These are phyloP conservation scores for Teunomyces cretensis DNA, from an alignment of 805 yeast species.

Conservation along the genomic window DNA sequence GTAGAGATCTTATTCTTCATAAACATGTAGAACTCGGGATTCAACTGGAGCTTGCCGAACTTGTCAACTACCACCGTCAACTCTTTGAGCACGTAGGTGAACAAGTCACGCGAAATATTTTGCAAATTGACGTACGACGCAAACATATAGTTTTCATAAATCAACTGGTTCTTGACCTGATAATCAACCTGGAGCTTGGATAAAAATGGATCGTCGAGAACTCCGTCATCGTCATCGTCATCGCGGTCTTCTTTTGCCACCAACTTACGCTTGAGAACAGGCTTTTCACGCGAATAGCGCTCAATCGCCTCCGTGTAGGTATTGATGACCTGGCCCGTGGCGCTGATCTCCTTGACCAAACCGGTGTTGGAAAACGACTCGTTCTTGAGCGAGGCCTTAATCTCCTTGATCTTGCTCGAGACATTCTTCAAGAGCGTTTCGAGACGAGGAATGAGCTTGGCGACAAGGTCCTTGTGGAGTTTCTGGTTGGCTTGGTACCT, in stretches of 20 bases:
- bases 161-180: conserved; percentile 40
- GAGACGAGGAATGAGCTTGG: conserved; percentile 36
- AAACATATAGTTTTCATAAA: conserved; percentile 41
- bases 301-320: conserved; percentile 33
- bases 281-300: conserved; percentile 37
- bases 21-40: conserved; percentile 23
- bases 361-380: conserved; percentile 41
- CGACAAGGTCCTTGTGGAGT: conserved; percentile 30
- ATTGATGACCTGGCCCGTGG: conserved; percentile 55
- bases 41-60: conserved; percentile 27
- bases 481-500: conserved; percentile 25
- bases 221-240: conserved; percentile 26
- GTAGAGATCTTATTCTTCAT: conserved; percentile 26
- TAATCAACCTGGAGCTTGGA: conserved; percentile 39
- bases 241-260: conserved; percentile 19
- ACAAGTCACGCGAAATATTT: conserved; percentile 39
- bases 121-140: conserved; percentile 44
- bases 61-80: conserved; percentile 31
- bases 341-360: conserved; percentile 46
- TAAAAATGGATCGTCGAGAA: conserved; percentile 42
- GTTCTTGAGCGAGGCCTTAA: conserved; percentile 37
- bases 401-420: conserved; percentile 40
- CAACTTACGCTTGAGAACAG: conserved; percentile 21
- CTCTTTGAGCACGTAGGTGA: conserved; percentile 38
- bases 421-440: conserved; percentile 37